Evolutionary conservation across 1,139 yeast genomes (phyloP).

Genomic region (Saccharomyces hybrid): DNA sequence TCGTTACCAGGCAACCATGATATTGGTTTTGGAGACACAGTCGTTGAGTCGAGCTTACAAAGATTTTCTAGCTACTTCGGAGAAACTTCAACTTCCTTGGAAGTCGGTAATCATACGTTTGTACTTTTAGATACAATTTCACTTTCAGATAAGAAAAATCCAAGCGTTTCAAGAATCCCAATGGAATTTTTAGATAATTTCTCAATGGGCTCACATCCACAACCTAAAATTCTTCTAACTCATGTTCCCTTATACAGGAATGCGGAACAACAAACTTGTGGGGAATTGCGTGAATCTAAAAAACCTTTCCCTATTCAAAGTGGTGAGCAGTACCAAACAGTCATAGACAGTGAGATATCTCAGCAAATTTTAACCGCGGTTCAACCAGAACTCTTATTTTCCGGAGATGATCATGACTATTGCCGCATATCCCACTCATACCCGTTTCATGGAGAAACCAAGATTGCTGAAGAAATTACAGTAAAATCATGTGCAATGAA

Average conservation of each 20-base stretch:
- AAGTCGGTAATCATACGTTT: constrained; percentile 69
- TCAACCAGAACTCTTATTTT: constrained; percentile 61
- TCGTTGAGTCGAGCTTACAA: constrained; percentile 43
- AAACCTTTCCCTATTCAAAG: constrained; percentile 54
- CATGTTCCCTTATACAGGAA: constrained; percentile 74
- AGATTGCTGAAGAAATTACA: constrained; percentile 64
- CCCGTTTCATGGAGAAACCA: constrained; percentile 27
- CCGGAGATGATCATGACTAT: constrained; percentile 96
- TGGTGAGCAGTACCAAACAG: constrained; percentile 78
- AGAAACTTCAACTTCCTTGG: constrained; percentile 45
- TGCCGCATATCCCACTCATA: constrained; percentile 67
- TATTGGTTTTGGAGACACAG: constrained; percentile 77
- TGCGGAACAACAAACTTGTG: constrained; percentile 50
- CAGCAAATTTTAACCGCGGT: constrained; percentile 47
- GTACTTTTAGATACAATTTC: constrained; percentile 78
- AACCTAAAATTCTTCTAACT: constrained; percentile 63
- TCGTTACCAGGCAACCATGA: constrained; percentile 93
- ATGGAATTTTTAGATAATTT: constrained; percentile 28
- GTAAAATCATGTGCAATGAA: constrained; percentile 90
- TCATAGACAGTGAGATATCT: constrained; percentile 52
- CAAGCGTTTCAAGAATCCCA: constrained; percentile 39
- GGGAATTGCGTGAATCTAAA: constrained; percentile 57
- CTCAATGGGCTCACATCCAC: constrained; percentile 25
- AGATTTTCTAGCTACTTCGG: constrained; percentile 75
- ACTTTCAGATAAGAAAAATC: constrained; percentile 45